Evolutionary conservation across 2,329 filamentous ascomycete species (phyloP), one percentile per base, ranked within the genome.

Genomic region (Xylariaceae sp.): DNA sequence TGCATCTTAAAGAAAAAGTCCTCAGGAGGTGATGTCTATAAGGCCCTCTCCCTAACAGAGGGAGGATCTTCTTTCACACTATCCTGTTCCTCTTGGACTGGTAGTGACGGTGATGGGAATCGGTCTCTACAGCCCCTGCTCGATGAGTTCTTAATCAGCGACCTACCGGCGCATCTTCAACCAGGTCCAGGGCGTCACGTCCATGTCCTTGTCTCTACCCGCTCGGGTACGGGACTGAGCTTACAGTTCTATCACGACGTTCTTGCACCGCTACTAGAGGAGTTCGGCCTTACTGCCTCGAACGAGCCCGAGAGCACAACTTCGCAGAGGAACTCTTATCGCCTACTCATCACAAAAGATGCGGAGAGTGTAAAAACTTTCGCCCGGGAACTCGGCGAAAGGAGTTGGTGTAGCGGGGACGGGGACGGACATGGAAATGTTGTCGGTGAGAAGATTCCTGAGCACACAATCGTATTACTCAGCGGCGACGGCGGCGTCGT

Each of bases 401-500:
- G 67, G n/a, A 52, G 34, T 30, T 21, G 37, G 16, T 5, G 2
- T 21, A 16, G 16, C 53, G n/a, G 51, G 57, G 49, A 21, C n/a
- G 18, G 8, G 12, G n/a, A 8, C 34, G 21, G 9, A 13, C 18
- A 19, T 12, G 42, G n/a, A 5, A 32, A 7, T n/a, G 5, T 22
- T n/a, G 18, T 15, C 16, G 5, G 13, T 16, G 59, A 26, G 48
- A 12, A 21, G 51, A 13, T 37, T 41, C 40, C 53, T 10, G 60
- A 59, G 12, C 81, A 85, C 65, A 84, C 85, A 0, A 77, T 96
- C 22, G 72, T 96, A 29, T 78, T 97, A 12, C 77, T 96, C 5
- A 92, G 88, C 46, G 92, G 92, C 6, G 92, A 97, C 68, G 92
- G 92, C 13, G 92, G 91, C 5, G 71, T 95, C 2, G 80, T 91